phyloP scores from a whole-genome alignment of 2,329 filamentous ascomycete genomes.

The Pyrenophora tritici-repentis region DNA sequence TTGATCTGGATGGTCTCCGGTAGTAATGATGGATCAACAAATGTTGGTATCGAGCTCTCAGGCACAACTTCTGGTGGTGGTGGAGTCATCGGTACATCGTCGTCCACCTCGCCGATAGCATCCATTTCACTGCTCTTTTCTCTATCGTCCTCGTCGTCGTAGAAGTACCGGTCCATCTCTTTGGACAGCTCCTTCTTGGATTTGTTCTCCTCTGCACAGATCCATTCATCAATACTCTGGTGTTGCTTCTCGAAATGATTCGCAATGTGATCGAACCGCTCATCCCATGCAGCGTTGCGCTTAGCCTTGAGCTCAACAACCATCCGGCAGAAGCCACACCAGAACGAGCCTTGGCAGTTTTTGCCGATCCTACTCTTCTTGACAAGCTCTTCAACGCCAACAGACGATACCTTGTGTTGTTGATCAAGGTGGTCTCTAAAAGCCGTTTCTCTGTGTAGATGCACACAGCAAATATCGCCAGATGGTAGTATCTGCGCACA shows the following conservation, averaged over 20 bases:
- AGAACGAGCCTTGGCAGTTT: constrained; percentile 70
- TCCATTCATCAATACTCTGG: constrained; percentile 63
- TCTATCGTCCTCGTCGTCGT: constrained; percentile 18
- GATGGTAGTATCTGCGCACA: constrained; percentile 55
- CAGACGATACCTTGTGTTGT: constrained; percentile 50
- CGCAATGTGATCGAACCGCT: constrained; percentile 76
- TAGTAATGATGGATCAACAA: not conserved
- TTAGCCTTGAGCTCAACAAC: constrained; percentile 56
- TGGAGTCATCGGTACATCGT: not conserved
- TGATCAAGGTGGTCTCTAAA: constrained; percentile 67
- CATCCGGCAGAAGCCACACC: constrained; percentile 83
- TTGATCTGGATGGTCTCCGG: not conserved
- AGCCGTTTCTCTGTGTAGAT: constrained; percentile 62
- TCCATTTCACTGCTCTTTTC: constrained; percentile 10
- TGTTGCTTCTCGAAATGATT: constrained; percentile 66
- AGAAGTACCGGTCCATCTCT: constrained; percentile 28
- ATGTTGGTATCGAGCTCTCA: not conserved
- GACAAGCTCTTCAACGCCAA: constrained; percentile 49
- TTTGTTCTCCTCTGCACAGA: constrained; percentile 47
- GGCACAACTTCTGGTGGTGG: not conserved
- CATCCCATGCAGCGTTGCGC: constrained; percentile 62
- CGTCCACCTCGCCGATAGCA: constrained; percentile 8
- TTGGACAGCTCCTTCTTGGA: constrained; percentile 37
- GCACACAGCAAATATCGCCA: constrained; percentile 57
- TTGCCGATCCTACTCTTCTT: constrained; percentile 65